Evolutionary conservation across 371 early-diverging fungal genomes (phyloP).

Genomic region (Circinella umbellata): DNA sequence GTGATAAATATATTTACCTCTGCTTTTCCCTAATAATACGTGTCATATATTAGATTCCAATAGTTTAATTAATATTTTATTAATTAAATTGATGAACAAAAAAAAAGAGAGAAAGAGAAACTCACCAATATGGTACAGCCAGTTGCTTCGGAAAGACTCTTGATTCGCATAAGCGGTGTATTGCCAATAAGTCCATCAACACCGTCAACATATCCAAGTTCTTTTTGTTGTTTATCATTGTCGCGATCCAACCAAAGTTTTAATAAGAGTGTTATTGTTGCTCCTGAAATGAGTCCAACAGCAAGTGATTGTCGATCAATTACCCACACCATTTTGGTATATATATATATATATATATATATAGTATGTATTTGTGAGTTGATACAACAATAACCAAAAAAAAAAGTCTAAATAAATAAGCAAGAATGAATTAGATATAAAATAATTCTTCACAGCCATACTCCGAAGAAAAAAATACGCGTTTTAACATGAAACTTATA

Average conservation of each 20-base stretch:
- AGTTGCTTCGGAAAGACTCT: slow-evolving; percentile 84
- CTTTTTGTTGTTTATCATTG: not conserved
- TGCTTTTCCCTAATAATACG: slow-evolving; percentile 42
- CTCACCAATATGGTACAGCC: slow-evolving; percentile 90
- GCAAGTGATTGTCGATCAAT: slow-evolving; percentile 28
- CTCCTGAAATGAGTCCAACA: slow-evolving; percentile 35
- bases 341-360: no score
- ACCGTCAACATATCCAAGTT: slow-evolving; percentile 59
- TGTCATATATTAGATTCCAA: not conserved
- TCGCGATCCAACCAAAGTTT: not conserved
- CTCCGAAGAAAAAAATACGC: not conserved
- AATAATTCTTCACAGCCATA: not conserved
- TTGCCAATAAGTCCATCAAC: slow-evolving; percentile 85
- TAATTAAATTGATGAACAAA: not conserved
- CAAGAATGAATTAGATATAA: no score
- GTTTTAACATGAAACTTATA: slow-evolving; percentile 38
- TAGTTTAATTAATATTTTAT: not conserved
- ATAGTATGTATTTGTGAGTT: not conserved
- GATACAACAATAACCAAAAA: not conserved
- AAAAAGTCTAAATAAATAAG: not conserved
- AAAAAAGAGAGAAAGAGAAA: not conserved
- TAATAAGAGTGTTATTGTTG: slow-evolving; percentile 27
- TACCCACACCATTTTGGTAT: slow-evolving; percentile 7
- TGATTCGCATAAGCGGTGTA: slow-evolving; percentile 88
- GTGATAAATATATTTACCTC: slow-evolving; percentile 24